Base-by-base conservation (phyloP, 371 early-diverging fungal species). In the Paraphysoderma sedebokerense region DNA sequence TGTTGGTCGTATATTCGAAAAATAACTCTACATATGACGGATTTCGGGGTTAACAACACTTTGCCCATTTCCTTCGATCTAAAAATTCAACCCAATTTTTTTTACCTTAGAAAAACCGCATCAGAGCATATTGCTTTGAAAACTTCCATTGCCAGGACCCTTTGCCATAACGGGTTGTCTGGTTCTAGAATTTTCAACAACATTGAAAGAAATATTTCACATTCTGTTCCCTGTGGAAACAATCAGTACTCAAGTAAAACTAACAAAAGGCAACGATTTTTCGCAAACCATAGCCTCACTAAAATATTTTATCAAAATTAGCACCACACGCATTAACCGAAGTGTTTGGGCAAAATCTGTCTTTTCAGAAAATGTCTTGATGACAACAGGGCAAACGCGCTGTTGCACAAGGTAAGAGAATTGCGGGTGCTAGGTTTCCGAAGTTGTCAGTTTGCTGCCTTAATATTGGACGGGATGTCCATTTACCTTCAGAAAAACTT, bases 201-300 rank as follows among this genome's bases (percentile, higher is more conserved):
- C 72, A 92, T 82, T 5, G 88, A 76, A 38, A 96, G 56, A 48
- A 92, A 90, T 27, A 93, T 84, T 56, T 93, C 95, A 59, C 89
- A 87, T 51, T 92, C 93, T 59, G 81, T 84, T 8, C 68, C 53
- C 82, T 81, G 55, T 19, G 26, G 29, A 49, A 33, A 41, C 26
- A 13, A 46, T 23, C 11, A 36, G 13, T 29, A 35, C n/a, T 34
- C 20, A 47, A 19, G 39, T 38, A 53, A 13, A 9, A 8, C n/a
- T 39, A 9, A 5, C 40, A 2, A 31, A n/a, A n/a, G n/a, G n/a
- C n/a, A n/a, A n/a, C n/a, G n/a, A 36, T 11, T 11, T 19, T 23
- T 1, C 30, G 15, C 50, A 50, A 70, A 78, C 79, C 67, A 93
- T 52, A 5, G 77, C 66, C 30, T 70, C 70, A 48, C 72, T 74